phyloP scores from a whole-genome alignment of 2,329 filamentous ascomycete genomes.

The Aspergillus pseudonomiae region DNA sequence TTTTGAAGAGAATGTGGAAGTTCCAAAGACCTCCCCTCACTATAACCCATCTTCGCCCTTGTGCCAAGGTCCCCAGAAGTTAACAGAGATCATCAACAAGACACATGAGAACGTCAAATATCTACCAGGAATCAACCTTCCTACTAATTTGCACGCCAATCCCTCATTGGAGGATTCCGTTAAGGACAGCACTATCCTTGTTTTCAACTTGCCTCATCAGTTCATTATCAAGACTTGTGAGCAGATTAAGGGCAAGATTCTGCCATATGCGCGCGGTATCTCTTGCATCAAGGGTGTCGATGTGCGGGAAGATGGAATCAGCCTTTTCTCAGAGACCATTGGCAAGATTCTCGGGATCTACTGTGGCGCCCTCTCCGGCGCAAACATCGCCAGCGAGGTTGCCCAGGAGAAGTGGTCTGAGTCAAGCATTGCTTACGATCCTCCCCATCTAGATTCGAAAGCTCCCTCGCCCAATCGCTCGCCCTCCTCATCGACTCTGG shows the following conservation, averaged over 20 bases:
- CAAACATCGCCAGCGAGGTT: constrained; percentile 95
- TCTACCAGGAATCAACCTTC: constrained; percentile 83
- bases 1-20: constrained; percentile 84
- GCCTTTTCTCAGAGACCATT: constrained; percentile 93
- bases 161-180: constrained; percentile 67
- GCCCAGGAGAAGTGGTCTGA: constrained; percentile 95
- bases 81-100: constrained; percentile 87
- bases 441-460: constrained; percentile 83
- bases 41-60: constrained; percentile 79
- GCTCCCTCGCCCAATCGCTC: constrained; percentile 64
- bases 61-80: constrained; percentile 74
- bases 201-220: constrained; percentile 93
- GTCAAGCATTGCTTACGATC: constrained; percentile 95
- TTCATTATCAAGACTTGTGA: constrained; percentile 89
- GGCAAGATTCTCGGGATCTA: constrained; percentile 91
- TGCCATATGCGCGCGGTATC: constrained; percentile 89
- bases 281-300: constrained; percentile 98
- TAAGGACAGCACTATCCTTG: constrained; percentile 79
- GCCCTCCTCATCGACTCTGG: constrained; percentile 55
- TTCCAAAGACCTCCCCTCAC: constrained; percentile 72
- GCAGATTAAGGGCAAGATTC: constrained; percentile 81
- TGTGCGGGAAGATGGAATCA: constrained; percentile 81
- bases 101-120: constrained; percentile 98
- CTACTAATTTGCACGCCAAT: constrained; percentile 63
- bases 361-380: constrained; percentile 91